phyloP scores from a whole-genome alignment of 2,329 filamentous ascomycete species.

The Cladophialophora chaetospira region DNA sequence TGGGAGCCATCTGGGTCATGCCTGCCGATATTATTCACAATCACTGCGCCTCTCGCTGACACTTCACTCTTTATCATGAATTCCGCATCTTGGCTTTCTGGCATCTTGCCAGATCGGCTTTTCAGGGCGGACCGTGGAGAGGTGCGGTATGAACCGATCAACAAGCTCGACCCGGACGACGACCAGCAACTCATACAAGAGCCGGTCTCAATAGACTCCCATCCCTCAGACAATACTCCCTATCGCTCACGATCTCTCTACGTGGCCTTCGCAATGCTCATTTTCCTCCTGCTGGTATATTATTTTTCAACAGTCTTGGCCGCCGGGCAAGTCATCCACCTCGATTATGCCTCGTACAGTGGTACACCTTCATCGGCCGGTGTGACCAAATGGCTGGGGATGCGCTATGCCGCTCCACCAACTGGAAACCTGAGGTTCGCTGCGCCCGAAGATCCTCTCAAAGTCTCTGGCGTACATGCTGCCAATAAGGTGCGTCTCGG shows the following conservation, averaged over 20 bases:
- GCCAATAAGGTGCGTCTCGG: slow-evolving; percentile 55
- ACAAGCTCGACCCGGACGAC: not conserved
- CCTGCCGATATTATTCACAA: not conserved
- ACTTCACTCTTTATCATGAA: not conserved
- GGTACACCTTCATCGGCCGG: slow-evolving; percentile 59
- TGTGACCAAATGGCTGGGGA: slow-evolving; percentile 71
- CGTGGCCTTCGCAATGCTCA: not conserved
- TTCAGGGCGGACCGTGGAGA: not conserved
- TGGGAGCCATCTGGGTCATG: not conserved
- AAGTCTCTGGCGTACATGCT: slow-evolving; percentile 49
- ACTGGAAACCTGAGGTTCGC: slow-evolving; percentile 66
- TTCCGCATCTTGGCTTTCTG: not conserved
- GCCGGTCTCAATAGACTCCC: not conserved
- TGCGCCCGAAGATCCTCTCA: slow-evolving; percentile 64
- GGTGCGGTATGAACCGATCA: not conserved
- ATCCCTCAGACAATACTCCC: not conserved
- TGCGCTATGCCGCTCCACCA: slow-evolving; percentile 73
- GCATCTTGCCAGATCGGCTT: not conserved
- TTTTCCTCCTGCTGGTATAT: slow-evolving; percentile 5
- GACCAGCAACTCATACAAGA: not conserved
- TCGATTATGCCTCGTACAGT: slow-evolving; percentile 68
- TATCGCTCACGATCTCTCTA: not conserved
- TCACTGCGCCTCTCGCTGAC: not conserved
- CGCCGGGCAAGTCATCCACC: slow-evolving; percentile 52
- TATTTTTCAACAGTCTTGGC: slow-evolving; percentile 29